Conservation (phyloP, 2,329 filamentous ascomycete genomes). For the Exserohilum rostratum region DNA sequence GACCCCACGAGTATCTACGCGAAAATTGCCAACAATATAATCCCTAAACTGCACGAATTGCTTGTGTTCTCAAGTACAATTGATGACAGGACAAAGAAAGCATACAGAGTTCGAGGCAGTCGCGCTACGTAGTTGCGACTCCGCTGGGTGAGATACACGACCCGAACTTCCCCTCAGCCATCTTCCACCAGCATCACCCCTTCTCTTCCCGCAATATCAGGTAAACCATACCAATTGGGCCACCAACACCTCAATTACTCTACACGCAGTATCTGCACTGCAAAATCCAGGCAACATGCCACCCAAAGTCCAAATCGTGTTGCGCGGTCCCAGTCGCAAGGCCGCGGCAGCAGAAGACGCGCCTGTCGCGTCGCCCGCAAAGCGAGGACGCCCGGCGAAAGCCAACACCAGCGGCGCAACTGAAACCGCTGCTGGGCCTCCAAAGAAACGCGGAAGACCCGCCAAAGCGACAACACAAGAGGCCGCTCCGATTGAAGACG, state of each 20-base stretch:
- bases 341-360: conserved; percentile 9
- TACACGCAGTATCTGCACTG: not conserved
- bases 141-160: not conserved
- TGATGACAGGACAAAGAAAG: too few relatives aligned
- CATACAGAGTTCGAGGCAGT: too few relatives aligned
- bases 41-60: too few relatives aligned
- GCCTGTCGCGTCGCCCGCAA: conserved; percentile 14
- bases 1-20: too few relatives aligned
- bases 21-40: too few relatives aligned
- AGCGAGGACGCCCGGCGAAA: conserved; percentile 28
- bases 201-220: not conserved
- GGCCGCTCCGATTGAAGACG: conserved; percentile 10
- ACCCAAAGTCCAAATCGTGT: conserved; percentile 15
- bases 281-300: conserved; percentile 14
- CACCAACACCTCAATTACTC: not conserved
- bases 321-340: conserved; percentile 19
- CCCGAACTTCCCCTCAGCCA: too few relatives aligned
- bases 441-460: conserved; percentile 32
- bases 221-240: not conserved
- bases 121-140: too few relatives aligned
- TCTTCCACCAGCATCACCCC: not conserved
- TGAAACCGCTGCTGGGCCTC: conserved; percentile 9
- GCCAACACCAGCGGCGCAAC: not conserved
- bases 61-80: too few relatives aligned
- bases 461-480: conserved; percentile 18